phyloP scores from a whole-genome alignment of 352 stramenopile genomes.

The Blastocystis sp. region DNA sequence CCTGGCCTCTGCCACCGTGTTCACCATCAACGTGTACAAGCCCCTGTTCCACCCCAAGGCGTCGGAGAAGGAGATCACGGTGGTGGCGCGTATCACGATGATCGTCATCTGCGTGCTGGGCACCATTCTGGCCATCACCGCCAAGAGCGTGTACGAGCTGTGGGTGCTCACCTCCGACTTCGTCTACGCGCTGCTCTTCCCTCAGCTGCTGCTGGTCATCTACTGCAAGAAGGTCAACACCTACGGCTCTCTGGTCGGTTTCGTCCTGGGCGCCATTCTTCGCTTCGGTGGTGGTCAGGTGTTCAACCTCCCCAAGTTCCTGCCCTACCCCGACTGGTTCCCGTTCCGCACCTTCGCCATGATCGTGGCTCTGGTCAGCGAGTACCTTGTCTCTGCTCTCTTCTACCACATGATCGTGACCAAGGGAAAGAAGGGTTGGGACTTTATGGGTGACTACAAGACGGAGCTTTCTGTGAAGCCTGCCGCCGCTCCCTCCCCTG shows the following conservation, averaged over 20 bases:
- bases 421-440: slow-evolving; percentile 66
- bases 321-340: slow-evolving; percentile 63
- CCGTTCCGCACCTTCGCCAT: slow-evolving; percentile 67
- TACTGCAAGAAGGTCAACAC: slow-evolving; percentile 56
- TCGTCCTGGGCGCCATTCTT: slow-evolving; percentile 43
- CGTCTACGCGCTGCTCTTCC: slow-evolving; percentile 68
- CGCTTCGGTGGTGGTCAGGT: slow-evolving; percentile 44
- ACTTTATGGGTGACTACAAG: slow-evolving; percentile 64
- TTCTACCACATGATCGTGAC: slow-evolving; percentile 66
- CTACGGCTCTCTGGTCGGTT: slow-evolving; percentile 64
- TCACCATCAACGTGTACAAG: slow-evolving; percentile 70
- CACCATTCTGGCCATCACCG: slow-evolving; percentile 47
- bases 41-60: slow-evolving; percentile 55
- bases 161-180: slow-evolving; percentile 68
- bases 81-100: slow-evolving; percentile 64
- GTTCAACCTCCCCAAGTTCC: slow-evolving; percentile 60
- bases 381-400: slow-evolving; percentile 30
- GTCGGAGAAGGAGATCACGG: slow-evolving; percentile 44
- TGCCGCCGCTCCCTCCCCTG: not conserved
- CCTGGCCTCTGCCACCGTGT: slow-evolving; percentile 67
- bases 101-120: slow-evolving; percentile 56
- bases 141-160: slow-evolving; percentile 46
- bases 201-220: slow-evolving; percentile 63
- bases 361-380: slow-evolving; percentile 10
- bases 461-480: slow-evolving; percentile 35